Percentiles rank a stretch among this genome's conserved stretches.
phyloP scores from a whole-genome alignment of 345 rosid species.

The Lagerstroemia speciosa region DNA sequence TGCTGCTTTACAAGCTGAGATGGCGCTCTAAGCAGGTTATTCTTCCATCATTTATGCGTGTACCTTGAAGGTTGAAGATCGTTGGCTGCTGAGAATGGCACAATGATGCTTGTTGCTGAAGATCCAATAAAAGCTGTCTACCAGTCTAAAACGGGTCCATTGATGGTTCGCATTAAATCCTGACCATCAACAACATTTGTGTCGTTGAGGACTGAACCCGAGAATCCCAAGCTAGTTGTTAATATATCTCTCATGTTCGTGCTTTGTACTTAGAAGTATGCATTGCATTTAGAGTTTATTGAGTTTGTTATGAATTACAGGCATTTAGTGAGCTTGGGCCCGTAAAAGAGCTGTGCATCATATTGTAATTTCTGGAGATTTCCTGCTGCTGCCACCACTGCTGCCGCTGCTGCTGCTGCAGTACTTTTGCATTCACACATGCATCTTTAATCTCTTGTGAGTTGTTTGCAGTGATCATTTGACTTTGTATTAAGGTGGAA shows the following conservation, averaged over 20 bases:
- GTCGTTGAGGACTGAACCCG: not conserved
- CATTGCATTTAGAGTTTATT: not conserved
- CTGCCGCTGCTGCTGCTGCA: too few species aligned
- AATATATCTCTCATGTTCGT: not conserved
- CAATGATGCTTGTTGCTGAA: not conserved
- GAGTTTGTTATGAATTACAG: not conserved
- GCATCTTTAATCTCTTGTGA: not conserved
- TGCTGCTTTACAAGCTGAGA: slow-evolving; percentile 37
- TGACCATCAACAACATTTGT: not conserved
- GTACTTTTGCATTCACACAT: not conserved
- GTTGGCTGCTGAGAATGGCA: not conserved
- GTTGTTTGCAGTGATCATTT: too few species aligned
- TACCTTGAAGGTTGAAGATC: not conserved
- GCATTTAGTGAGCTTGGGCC: not conserved
- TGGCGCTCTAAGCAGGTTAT: slow-evolving; percentile 25
- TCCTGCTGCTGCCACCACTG: not conserved
- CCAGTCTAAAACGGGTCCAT: not conserved
- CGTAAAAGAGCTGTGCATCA: not conserved
- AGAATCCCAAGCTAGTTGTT: not conserved
- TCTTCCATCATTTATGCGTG: not conserved
- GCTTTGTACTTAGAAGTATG: not conserved
- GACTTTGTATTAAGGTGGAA: too few species aligned
- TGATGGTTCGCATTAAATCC: not conserved
- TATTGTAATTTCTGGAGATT: not conserved
- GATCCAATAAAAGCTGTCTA: not conserved